Conservation (phyloP, 2,329 filamentous ascomycete species). For the Sporothrix euskadiensis region DNA sequence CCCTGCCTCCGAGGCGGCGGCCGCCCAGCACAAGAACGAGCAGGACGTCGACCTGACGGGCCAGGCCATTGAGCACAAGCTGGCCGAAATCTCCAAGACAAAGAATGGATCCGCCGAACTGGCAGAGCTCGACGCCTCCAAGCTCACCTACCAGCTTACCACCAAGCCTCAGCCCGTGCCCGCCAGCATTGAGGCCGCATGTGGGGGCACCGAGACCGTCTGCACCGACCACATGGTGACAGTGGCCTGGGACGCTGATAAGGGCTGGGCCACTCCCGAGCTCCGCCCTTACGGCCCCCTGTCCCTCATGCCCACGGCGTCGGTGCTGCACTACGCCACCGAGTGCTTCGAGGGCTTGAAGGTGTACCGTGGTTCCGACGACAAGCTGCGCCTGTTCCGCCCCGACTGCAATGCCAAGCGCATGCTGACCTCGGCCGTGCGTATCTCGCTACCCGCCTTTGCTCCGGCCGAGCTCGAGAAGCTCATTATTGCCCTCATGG, state of each 20-base stretch:
- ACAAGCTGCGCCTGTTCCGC: conserved; percentile 74
- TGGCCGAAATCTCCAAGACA: conserved; percentile 39
- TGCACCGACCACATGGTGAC: conserved; percentile 89
- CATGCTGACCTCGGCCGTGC: conserved; percentile 58
- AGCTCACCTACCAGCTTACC: conserved; percentile 57
- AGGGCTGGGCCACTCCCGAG: conserved; percentile 73
- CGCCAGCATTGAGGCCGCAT: conserved; percentile 48
- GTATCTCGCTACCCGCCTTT: conserved; percentile 76
- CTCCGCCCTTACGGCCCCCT: conserved; percentile 77
- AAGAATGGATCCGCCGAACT: conserved; percentile 40
- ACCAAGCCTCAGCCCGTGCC: conserved; percentile 55
- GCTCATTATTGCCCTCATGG: conserved; percentile 70
- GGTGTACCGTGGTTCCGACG: conserved; percentile 76
- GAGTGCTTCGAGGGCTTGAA: conserved; percentile 89
- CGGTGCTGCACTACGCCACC: conserved; percentile 82
- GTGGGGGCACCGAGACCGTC: conserved; percentile 53
- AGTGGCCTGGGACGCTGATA: conserved; percentile 62
- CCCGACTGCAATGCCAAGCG: conserved; percentile 70
- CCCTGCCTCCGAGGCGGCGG: conserved; percentile 17
- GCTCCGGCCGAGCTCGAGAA: conserved; percentile 69
- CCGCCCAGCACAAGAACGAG: conserved; percentile 41
- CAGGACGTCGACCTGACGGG: conserved; percentile 56
- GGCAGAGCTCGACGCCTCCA: conserved; percentile 61
- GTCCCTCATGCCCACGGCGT: conserved; percentile 76
- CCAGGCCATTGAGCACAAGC: conserved; percentile 54